A percentile compares a stretch with the other conserved stretches of the same genome.
phyloP scores from a whole-genome alignment of 2,329 filamentous ascomycete species.

The Clonostachys byssicola region DNA sequence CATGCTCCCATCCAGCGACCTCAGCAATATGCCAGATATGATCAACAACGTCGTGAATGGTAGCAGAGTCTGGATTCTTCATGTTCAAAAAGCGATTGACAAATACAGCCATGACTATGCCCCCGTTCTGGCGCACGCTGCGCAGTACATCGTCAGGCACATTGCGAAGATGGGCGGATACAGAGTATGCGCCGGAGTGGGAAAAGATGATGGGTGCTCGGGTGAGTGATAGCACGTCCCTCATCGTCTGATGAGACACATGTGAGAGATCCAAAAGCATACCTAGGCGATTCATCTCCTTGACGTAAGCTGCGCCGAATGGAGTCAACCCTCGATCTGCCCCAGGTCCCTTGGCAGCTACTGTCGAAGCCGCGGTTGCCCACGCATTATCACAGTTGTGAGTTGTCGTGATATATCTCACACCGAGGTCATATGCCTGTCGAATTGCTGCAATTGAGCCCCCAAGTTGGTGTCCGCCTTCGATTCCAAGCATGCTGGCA shows the following conservation, averaged over 20 bases:
- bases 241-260: slow-evolving; percentile 20
- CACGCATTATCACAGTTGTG: slow-evolving; percentile 14
- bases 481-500: slow-evolving; percentile 28
- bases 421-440: slow-evolving; percentile 25
- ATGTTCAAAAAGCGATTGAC: slow-evolving; percentile 16
- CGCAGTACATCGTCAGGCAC: slow-evolving; percentile 33
- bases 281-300: slow-evolving; percentile 29
- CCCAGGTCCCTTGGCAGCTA: slow-evolving; percentile 9
- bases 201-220: slow-evolving; percentile 22
- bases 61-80: slow-evolving; percentile 13
- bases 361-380: slow-evolving; percentile 18
- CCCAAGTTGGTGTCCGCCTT: slow-evolving; percentile 28
- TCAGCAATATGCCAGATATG: slow-evolving; percentile 10
- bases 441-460: slow-evolving; percentile 25
- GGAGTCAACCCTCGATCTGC: slow-evolving; percentile 13
- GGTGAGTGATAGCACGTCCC: slow-evolving; percentile 17
- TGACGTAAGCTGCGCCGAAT: slow-evolving; percentile 17
- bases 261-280: slow-evolving; percentile 26
- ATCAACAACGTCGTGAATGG: slow-evolving; percentile 18
- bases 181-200: slow-evolving; percentile 17
- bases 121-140: slow-evolving; percentile 24
- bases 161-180: slow-evolving; percentile 25
- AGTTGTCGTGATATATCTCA: slow-evolving; percentile 27
- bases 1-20: slow-evolving; percentile 18
- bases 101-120: slow-evolving; percentile 33